Evolutionary conservation across 1,284 basidiomycete species (phyloP).

Genomic region (Microbotryum saponariae): DNA sequence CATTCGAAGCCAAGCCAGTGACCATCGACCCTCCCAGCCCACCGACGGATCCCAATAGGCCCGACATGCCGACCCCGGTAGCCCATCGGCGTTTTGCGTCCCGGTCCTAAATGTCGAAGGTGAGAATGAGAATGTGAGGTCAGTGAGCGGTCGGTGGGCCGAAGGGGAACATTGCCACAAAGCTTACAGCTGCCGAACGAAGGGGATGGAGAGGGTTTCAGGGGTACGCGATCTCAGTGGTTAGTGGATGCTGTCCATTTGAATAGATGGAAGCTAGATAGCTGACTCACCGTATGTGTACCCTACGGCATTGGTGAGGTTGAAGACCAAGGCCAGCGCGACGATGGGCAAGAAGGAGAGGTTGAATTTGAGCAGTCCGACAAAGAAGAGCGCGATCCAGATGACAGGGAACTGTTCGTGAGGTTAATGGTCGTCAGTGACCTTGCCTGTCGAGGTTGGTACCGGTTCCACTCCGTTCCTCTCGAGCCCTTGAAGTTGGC

Average conservation of each 20-base stretch:
- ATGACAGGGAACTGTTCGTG: constrained; percentile 62
- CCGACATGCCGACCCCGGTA: constrained; percentile 32
- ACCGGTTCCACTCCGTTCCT: constrained; percentile 39
- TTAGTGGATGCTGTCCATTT: constrained; percentile 41
- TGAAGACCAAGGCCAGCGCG: constrained; percentile 34
- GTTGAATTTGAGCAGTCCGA: constrained; percentile 72
- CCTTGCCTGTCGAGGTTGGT: constrained; percentile 2
- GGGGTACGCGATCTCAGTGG: too few species aligned
- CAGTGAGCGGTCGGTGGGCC: neutral
- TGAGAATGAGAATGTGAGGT: neutral
- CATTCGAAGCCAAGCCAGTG: constrained; percentile 24
- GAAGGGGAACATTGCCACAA: too few species aligned
- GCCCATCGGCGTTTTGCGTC: constrained; percentile 37
- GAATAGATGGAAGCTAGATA: constrained; percentile 4
- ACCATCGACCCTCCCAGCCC: constrained; percentile 34
- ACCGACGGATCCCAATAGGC: constrained; percentile 33
- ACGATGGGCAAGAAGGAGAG: constrained; percentile 36
- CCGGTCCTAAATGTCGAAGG: constrained; percentile 22
- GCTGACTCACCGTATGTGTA: constrained; percentile 62
- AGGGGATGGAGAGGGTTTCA: neutral
- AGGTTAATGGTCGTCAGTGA: constrained; percentile 4
- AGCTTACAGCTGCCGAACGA: neutral
- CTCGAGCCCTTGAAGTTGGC: neutral
- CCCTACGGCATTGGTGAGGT: constrained; percentile 75
- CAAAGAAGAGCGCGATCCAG: constrained; percentile 75